Conservation (phyloP, 2,329 filamentous ascomycete species). For the Seiridium unicorne region DNA sequence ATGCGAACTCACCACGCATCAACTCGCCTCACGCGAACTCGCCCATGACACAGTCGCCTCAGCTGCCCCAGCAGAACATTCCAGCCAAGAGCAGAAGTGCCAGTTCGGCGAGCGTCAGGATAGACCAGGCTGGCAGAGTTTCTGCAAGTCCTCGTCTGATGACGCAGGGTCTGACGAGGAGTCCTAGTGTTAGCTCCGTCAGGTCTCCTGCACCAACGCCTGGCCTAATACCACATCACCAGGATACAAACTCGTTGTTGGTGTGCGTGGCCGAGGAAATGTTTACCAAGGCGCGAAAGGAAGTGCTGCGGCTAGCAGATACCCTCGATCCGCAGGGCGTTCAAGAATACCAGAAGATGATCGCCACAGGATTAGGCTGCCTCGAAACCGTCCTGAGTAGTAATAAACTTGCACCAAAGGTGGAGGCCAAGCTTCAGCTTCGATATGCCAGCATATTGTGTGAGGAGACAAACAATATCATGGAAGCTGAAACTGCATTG, state of each 20-base stretch:
- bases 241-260: slow-evolving; percentile 58
- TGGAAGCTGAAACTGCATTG: slow-evolving; percentile 70
- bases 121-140: slow-evolving; percentile 24
- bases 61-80: slow-evolving; percentile 18
- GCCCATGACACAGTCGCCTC: slow-evolving; percentile 24
- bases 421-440: slow-evolving; percentile 68
- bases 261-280: slow-evolving; percentile 76
- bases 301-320: slow-evolving; percentile 47
- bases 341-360: slow-evolving; percentile 68
- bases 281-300: slow-evolving; percentile 61
- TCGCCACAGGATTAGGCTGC: slow-evolving; percentile 71
- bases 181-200: slow-evolving; percentile 29
- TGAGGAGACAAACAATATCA: slow-evolving; percentile 74
- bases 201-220: slow-evolving; percentile 27
- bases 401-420: slow-evolving; percentile 57
- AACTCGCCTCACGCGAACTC: slow-evolving; percentile 19
- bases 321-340: slow-evolving; percentile 50
- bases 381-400: slow-evolving; percentile 68
- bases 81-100: slow-evolving; percentile 20
- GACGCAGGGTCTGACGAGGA: slow-evolving; percentile 24
- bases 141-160: slow-evolving; percentile 29
- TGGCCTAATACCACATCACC: slow-evolving; percentile 40
- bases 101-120: slow-evolving; percentile 15
- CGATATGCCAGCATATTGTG: slow-evolving; percentile 70
- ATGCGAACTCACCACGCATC: slow-evolving; percentile 3